Evolutionary conservation across 805 yeast species (phyloP).

Genomic region (Saturnispora mendoncae): DNA sequence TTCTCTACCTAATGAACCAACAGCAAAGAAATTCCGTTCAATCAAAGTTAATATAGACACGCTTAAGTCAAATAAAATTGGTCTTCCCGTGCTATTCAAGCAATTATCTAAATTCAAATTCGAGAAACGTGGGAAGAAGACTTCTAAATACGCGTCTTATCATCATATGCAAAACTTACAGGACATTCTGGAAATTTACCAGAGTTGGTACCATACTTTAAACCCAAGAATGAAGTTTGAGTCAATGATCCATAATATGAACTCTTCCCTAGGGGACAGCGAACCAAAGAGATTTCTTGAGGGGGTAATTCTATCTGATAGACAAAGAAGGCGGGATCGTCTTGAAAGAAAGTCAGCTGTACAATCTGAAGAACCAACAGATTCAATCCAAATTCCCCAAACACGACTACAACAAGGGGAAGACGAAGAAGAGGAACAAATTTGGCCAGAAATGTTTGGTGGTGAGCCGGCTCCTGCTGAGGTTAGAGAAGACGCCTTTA

Average conservation of each 20-base stretch:
- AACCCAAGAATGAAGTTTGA: conserved; percentile 74
- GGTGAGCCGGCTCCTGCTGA: conserved; percentile 1
- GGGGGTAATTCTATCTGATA: conserved; percentile 1
- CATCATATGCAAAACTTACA: conserved; percentile 43
- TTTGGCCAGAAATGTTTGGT: conserved; percentile 14
- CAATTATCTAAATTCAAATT: conserved; percentile 30
- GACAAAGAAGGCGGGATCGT: conserved; percentile 1
- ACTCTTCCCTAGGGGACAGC: conserved; percentile 37
- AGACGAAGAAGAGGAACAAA: conserved; percentile 8
- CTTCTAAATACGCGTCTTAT: conserved; percentile 24
- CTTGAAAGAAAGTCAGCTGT: background rate
- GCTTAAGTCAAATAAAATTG: conserved; percentile 39
- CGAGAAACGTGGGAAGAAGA: conserved; percentile 12
- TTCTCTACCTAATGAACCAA: background rate
- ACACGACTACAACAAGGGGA: conserved; percentile 2
- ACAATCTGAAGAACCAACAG: background rate
- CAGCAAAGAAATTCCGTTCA: conserved; percentile 17
- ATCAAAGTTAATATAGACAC: conserved; percentile 45
- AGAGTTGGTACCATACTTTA: conserved; percentile 66
- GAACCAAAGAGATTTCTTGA: conserved; percentile 27
- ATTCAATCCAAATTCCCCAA: background rate
- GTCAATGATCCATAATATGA: conserved; percentile 53
- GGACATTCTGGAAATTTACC: conserved; percentile 47
- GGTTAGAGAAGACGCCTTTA: background rate
- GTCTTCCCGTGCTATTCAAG: conserved; percentile 44